Base-by-base conservation (phyloP, 176 grass and related monocot genomes). In the Cymbopogon citratus region DNA sequence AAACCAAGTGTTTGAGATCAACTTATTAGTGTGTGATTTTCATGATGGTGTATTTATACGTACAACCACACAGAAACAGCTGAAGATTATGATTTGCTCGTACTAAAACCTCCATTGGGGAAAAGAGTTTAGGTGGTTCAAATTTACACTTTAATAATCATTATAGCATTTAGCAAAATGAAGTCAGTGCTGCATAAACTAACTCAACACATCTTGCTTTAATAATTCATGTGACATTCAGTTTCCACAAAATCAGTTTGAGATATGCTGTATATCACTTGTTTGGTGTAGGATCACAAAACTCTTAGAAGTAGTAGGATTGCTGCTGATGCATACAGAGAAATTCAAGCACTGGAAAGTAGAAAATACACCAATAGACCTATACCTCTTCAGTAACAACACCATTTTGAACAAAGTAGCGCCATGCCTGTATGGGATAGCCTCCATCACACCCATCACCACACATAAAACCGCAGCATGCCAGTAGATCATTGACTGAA, bases 381-480 rank as follows among this genome's bases (percentile, higher is more conserved):
- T 80, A 39, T 79, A 98, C 95, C 95, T 94, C 92, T 8, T 98
- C 90, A 43, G 95, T 94, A 84, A 98, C 95, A 82, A 98, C 88
- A 84, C 95, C 95, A 44, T 78, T 91, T 46, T 88, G 78, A 77
- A 98, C 82, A 71, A 98, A 94, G 83, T 98, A 98, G 6, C 21
- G 68, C 95, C 95, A 98, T 49, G 95, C 95, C 35, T 61, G 70
- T 66, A 98, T 87, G 78, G 90, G 90, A 86, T 98, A 94, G 40
- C 95, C 95, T 79, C 95, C 95, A 87, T 98, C 92, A 87, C 95
- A 98, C 35, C 95, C 95, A 49, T 94, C 92, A 16, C 95, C 95
- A 18, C 95, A 98, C 92, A 98, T 89, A 70, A 94, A 98, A 54
- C 95, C 95, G 18, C 95, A 98, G 82, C 95, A 98, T 24, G 95